These are phyloP conservation scores for Funneliformis mosseae DNA, from an alignment of 192 early-diverging fungal genomes.

Conservation along the genomic window DNA sequence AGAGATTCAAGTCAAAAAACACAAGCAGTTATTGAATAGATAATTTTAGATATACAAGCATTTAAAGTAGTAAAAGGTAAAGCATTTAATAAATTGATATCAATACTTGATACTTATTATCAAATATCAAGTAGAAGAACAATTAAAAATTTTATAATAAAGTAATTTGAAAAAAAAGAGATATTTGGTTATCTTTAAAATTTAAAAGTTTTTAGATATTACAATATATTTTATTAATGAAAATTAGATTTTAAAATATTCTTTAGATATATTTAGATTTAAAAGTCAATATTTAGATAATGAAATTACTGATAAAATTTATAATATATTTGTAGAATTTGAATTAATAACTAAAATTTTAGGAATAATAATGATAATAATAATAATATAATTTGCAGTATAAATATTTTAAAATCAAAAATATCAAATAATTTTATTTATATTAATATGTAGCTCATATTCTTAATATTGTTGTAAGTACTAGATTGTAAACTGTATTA, in stretches of 20 bases:
- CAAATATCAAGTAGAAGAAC: not conserved
- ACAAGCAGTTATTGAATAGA: not conserved
- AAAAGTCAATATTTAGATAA: not conserved
- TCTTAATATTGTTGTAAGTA: not conserved
- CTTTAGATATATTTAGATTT: conserved; percentile 18
- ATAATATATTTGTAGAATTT: conserved; percentile 3
- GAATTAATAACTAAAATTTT: not conserved
- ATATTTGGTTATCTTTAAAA: not conserved
- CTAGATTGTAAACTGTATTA: not conserved
- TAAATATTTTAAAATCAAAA: not conserved
- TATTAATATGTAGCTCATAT: conserved; percentile 9
- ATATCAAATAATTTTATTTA: not conserved
- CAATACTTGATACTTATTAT: not conserved
- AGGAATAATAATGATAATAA: conserved; percentile 7
- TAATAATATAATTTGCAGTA: not conserved
- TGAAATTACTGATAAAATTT: not conserved
- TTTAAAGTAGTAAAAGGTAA: not conserved
- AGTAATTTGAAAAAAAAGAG: not conserved
- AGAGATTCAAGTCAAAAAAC: not conserved
- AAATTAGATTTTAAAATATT: conserved; percentile 2
- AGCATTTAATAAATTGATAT: not conserved
- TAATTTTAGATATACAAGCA: not conserved
- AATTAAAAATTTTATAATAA: not conserved
- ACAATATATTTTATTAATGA: conserved; percentile 18
- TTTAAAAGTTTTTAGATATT: not conserved